Base-by-base conservation (phyloP, 2,329 filamentous ascomycete genomes). In the Amauroascus niger region DNA sequence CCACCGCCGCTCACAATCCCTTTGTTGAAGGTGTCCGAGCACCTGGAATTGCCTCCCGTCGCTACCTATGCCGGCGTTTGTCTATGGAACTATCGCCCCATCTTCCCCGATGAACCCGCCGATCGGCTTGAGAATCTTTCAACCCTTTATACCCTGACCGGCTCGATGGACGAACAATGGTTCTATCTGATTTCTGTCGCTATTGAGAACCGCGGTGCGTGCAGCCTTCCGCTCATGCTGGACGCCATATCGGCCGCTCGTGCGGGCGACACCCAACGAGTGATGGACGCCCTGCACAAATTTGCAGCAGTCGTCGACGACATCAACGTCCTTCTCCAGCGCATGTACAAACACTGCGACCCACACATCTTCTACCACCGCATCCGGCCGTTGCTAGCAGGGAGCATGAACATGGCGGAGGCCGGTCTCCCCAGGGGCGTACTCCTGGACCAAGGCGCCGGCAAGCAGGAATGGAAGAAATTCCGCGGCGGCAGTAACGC, bases 341-440 rank as follows among this genome's bases (percentile, higher is more conserved):
- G 88, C 60, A 94, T 98, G 87, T 89, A 97, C 67, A 93, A 97
- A 67, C 87, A 84, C 64, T 98, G 93, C 67, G 90, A 97, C 65
- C 90, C 93, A 0, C 84, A 87, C 59, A 85, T 95, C 53, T 98
- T 98, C 71, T 98, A 96, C 70, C 82, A 95, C 70, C 86, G 89
- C 56, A 95, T 98, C 62, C 82, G 93, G n/a, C 91, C 93, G 0
- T 97, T 94, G 69, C 79, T 98, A 2, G 91, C 93, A 5, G 93
- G 93, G 13, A 93, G 89, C 68, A 96, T 95, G 78, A 97, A 97
- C 68, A 98, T 96, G 93, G 82, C 80, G 47, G 91, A 96, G 58
- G 93, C 91, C 3, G 93, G 93, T 13, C 77, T 98, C 8, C 90
- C 93, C 0, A 76, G 84, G 56, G 93, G 93, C 18, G 83, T 98